phyloP scores from a whole-genome alignment of 164 flowering plant genomes.

The Tetrastigma voinierianum region DNA sequence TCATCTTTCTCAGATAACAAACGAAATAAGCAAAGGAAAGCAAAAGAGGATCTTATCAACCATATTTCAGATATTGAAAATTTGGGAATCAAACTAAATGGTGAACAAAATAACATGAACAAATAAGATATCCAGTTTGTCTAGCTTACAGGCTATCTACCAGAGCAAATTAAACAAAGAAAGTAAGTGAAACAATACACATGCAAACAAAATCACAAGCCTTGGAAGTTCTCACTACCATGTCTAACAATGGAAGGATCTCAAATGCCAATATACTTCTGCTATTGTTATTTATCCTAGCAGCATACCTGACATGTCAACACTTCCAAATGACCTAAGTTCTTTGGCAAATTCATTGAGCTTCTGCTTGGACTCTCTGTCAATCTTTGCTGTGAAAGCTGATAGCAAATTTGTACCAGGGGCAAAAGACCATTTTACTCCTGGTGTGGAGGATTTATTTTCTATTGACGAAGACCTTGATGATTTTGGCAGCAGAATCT shows the following conservation, averaged over 20 bases:
- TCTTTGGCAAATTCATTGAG: slow-evolving; percentile 86
- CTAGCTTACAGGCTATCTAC: background rate
- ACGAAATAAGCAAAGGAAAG: background rate
- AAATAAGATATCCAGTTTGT: background rate
- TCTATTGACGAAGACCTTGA: slow-evolving; percentile 35
- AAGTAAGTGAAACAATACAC: no score
- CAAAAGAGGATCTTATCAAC: background rate
- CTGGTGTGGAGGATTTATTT: slow-evolving; percentile 45
- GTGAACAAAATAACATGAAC: background rate
- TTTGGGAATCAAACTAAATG: background rate
- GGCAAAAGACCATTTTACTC: slow-evolving; percentile 75
- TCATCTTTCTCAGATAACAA: background rate
- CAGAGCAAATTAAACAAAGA: no score
- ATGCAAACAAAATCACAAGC: no score
- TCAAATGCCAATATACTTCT: background rate
- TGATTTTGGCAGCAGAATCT: slow-evolving; percentile 53
- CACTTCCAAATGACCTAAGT: slow-evolving; percentile 65
- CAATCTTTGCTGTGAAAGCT: slow-evolving; percentile 48
- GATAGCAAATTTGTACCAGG: slow-evolving; percentile 75
- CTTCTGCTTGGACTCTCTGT: slow-evolving; percentile 61
- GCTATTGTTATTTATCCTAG: background rate
- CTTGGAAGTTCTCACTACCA: no score
- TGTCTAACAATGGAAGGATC: background rate
- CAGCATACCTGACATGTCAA: slow-evolving; percentile 89
- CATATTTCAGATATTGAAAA: background rate